phyloP scores from a whole-genome alignment of 116 monocot species.

The Dioscorea cayenensis region DNA sequence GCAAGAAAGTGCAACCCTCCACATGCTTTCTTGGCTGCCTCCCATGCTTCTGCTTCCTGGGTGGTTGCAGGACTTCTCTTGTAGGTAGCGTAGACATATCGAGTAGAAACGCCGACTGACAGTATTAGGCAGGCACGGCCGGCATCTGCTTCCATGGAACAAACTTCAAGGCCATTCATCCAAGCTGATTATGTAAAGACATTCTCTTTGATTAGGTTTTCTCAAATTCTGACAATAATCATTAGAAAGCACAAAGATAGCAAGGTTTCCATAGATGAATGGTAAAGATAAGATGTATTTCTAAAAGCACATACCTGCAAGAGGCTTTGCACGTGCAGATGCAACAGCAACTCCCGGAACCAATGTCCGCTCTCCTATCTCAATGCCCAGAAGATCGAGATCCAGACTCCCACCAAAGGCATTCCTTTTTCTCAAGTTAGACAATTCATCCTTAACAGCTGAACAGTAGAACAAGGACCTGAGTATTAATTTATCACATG shows the following conservation, averaged over 20 bases:
- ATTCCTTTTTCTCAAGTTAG: slow-evolving; percentile 40
- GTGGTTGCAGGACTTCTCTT: slow-evolving; percentile 63
- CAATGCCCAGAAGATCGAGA: slow-evolving; percentile 85
- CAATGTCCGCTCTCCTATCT: slow-evolving; percentile 60
- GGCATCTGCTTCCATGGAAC: slow-evolving; percentile 57
- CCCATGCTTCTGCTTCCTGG: slow-evolving; percentile 91
- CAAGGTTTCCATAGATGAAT: no score
- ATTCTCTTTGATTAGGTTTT: no score
- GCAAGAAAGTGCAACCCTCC: slow-evolving; percentile 92
- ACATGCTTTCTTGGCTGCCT: slow-evolving; percentile 81
- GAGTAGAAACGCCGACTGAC: slow-evolving; percentile 71
- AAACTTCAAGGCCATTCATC: slow-evolving; percentile 95
- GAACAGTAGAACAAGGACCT: slow-evolving; percentile 9
- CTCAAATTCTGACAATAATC: not conserved
- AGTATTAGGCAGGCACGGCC: slow-evolving; percentile 52
- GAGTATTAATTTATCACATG: no score
- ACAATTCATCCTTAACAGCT: slow-evolving; percentile 75
- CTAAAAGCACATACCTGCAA: slow-evolving; percentile 53
- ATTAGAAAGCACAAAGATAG: not conserved
- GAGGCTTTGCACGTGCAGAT: slow-evolving; percentile 86
- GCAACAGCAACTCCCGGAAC: slow-evolving; percentile 92
- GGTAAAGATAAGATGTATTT: no score
- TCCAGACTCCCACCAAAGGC: slow-evolving; percentile 80
- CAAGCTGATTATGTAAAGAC: slow-evolving; percentile 47
- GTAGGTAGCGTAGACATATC: slow-evolving; percentile 91